Evolutionary conservation across 495 filamentous ascomycete genomes (phyloP), one percentile per base, ranked within the genome.

Genomic region (Niebla homalea): DNA sequence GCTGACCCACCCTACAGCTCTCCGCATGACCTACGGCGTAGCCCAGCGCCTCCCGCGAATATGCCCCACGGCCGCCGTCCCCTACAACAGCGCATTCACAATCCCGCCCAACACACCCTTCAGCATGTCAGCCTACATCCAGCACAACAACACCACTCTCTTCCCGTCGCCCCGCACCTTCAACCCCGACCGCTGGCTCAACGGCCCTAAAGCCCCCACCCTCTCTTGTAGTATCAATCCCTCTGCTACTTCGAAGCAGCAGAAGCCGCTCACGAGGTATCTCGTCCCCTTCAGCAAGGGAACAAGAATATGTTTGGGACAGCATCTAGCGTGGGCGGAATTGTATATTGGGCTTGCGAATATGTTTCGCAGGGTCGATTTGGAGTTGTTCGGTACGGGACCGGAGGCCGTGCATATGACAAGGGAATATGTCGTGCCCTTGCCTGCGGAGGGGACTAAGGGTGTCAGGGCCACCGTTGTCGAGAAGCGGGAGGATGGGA

Each of bases 51-150:
- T 67, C 7, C 58, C 60, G 10, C 64, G 70, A 14, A 60, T 70
- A 22, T 55, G 60, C 0, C 67, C 67, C 0, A 56, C 67, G 38
- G 48, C 54, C 19, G 60, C 62, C 11, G 58, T 76, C 11, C 37
- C 58, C 1, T 75, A 71, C 52, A 47, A 55, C 2, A 52, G 70
- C 10, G 29, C n/a, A n/a, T 74, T 67, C 65, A 51, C 52, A 7
- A 72, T 76, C 37, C 49, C 53, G 4, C 20, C 53, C n/a, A 60
- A 68, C 52, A 67, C 61, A 4, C 53, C 61, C 10, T 52, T 72
- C 18, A 61, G 66, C 46, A 69, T 68, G 63, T 60, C 58, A 7
- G 26, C 40, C 2, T 36, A 57, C 18, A 46, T 62, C 37, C 56
- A 58, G 36, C 19, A 36, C 15, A 43, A 52, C 22, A 37, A 37